Percentiles rank a stretch among this genome's conserved stretches.
These are phyloP conservation scores for Selaginella moellendorffii DNA, from an alignment of 75 land plant species.

Conservation along the genomic window DNA sequence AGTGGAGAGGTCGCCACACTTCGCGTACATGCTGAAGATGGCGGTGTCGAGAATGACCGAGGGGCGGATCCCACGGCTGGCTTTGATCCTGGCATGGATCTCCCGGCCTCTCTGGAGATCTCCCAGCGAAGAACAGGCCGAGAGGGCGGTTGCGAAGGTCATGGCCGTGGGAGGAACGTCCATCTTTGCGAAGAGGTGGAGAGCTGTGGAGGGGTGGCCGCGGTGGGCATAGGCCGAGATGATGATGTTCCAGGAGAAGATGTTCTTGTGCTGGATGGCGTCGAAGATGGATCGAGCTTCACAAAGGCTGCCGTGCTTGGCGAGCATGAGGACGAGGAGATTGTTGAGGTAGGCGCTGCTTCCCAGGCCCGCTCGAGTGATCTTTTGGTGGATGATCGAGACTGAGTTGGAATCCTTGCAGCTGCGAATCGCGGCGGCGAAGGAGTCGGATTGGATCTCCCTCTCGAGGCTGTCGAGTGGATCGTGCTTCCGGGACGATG, in stretches of 20 bases:
- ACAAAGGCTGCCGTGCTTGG: background rate
- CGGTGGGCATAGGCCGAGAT: conserved; percentile 1
- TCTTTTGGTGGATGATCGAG: background rate
- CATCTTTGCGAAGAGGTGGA: background rate
- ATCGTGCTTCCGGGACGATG: too few relatives aligned
- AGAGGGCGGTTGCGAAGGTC: background rate
- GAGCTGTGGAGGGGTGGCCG: background rate
- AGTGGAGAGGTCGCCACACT: background rate
- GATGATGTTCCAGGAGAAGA: background rate
- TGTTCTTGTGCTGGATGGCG: background rate
- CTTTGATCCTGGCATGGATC: background rate
- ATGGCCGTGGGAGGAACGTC: background rate
- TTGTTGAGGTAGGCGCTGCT: background rate
- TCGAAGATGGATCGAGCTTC: background rate
- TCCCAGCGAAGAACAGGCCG: background rate
- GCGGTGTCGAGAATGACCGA: background rate
- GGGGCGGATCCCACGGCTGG: background rate
- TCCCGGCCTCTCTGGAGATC: background rate
- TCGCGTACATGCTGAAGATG: background rate
- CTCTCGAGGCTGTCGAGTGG: background rate
- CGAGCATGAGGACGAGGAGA: background rate
- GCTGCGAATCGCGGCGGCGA: background rate
- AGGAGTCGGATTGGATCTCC: background rate
- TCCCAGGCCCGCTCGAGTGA: background rate
- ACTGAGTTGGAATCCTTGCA: background rate